A percentile compares a stretch with the other conserved stretches of the same genome.
Evolutionary conservation across 2,329 filamentous ascomycete genomes (phyloP).

Genomic region (Hyphodiscus sp.): DNA sequence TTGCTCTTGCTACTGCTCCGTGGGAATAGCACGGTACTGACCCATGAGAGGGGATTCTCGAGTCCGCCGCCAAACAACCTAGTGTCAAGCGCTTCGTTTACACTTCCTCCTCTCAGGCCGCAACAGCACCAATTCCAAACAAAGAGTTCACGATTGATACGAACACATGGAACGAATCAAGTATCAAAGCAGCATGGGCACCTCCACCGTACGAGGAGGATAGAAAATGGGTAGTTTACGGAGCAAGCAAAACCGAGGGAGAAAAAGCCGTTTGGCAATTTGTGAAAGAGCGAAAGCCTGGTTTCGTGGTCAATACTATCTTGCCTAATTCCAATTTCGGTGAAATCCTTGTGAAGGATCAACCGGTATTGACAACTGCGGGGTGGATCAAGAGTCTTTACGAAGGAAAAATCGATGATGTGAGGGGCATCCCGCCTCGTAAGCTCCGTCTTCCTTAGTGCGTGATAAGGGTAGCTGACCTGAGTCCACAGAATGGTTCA

Average conservation of each 20-base stretch:
- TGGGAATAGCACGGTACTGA: background rate
- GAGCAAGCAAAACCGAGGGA: slow-evolving; percentile 33
- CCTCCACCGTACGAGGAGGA: slow-evolving; percentile 29
- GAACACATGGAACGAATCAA: slow-evolving; percentile 33
- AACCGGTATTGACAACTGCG: slow-evolving; percentile 17
- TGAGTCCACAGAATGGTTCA: slow-evolving; percentile 28
- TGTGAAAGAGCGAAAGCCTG: slow-evolving; percentile 27
- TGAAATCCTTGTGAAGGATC: slow-evolving; percentile 7
- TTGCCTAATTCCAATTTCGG: slow-evolving; percentile 17
- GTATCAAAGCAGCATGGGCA: slow-evolving; percentile 31
- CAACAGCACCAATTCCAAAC: slow-evolving; percentile 17
- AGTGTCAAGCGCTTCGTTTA: slow-evolving; percentile 36
- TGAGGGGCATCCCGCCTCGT: slow-evolving; percentile 9
- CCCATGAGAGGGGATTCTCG: slow-evolving; percentile 16
- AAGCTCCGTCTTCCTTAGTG: background rate
- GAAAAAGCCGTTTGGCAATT: slow-evolving; percentile 37
- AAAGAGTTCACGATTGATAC: slow-evolving; percentile 18
- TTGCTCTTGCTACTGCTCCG: background rate
- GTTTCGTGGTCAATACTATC: slow-evolving; percentile 26
- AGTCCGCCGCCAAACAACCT: slow-evolving; percentile 30
- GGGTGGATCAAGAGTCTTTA: slow-evolving; percentile 18
- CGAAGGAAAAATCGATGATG: slow-evolving; percentile 12
- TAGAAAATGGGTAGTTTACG: slow-evolving; percentile 27
- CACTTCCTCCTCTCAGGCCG: slow-evolving; percentile 29
- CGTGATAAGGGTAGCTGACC: background rate